Conservation (phyloP, 129 eudicot genomes). For the Erigeron canadensis region DNA sequence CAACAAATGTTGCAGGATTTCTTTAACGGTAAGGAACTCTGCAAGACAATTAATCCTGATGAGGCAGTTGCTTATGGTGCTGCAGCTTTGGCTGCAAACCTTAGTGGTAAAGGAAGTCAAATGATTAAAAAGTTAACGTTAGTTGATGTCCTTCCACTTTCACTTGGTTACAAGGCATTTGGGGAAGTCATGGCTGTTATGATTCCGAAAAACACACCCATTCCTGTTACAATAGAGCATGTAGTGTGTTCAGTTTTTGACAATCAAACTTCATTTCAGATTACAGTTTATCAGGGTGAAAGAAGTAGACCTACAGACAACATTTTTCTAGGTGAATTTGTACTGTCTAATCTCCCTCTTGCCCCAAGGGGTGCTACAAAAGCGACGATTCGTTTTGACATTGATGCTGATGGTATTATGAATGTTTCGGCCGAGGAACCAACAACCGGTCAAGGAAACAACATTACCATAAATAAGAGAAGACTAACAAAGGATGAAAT, state of each 20-base stretch:
- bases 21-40: conserved; percentile 1
- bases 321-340: conserved; percentile 17
- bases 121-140: background rate
- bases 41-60: conserved; percentile 18
- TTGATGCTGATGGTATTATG: conserved; percentile 19
- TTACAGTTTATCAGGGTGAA: conserved; percentile 17
- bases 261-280: background rate
- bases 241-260: background rate
- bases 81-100: background rate
- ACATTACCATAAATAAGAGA: conserved; percentile 6
- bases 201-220: conserved; percentile 20
- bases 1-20: conserved; percentile 17
- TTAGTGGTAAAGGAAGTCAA: background rate
- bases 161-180: background rate
- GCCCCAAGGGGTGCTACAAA: background rate
- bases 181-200: conserved; percentile 1
- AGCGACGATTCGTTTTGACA: background rate
- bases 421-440: conserved; percentile 12
- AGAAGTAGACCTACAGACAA: conserved; percentile 12
- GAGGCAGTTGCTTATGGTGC: conserved; percentile 21
- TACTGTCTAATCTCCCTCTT: background rate
- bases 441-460: background rate
- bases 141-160: conserved; percentile 13
- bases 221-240: background rate
- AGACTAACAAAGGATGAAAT: conserved; percentile 8